Evolutionary conservation across 2,329 filamentous ascomycete genomes (phyloP).

Genomic region (Aureobasidium mangrovei): DNA sequence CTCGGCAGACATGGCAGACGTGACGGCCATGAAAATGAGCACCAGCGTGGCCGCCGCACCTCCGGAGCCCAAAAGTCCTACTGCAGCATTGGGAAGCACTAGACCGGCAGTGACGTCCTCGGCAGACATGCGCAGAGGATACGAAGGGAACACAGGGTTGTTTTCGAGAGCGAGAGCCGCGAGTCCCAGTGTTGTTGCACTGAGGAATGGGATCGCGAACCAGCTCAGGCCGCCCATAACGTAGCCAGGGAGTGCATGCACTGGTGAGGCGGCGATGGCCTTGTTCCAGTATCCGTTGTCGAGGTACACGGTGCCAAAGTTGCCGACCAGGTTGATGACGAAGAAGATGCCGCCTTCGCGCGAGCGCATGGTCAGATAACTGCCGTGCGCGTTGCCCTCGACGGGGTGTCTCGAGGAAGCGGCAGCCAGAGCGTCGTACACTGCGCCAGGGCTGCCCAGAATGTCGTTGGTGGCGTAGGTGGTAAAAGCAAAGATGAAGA

Average conservation of each 20-base stretch:
- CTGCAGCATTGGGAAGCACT: conserved; percentile 75
- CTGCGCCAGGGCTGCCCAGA: conserved; percentile 64
- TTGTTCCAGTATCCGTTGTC: conserved; percentile 72
- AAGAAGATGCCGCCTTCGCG: conserved; percentile 81
- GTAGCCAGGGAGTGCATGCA: conserved; percentile 80
- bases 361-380: conserved; percentile 79
- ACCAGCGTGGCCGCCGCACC: conserved; percentile 71
- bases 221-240: conserved; percentile 77
- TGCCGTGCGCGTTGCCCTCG: conserved; percentile 68
- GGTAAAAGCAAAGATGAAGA: conserved; percentile 76
- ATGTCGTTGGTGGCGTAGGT: conserved; percentile 65
- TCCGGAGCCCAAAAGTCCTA: conserved; percentile 71
- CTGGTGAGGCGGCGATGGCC: conserved; percentile 77
- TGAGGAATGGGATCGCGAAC: conserved; percentile 90
- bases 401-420: conserved; percentile 65
- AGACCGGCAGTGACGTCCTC: conserved; percentile 74
- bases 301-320: conserved; percentile 55
- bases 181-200: conserved; percentile 80
- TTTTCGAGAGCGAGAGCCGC: conserved; percentile 71
- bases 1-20: conserved; percentile 72
- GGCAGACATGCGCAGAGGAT: conserved; percentile 59
- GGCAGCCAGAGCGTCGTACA: conserved; percentile 68
- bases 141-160: conserved; percentile 63
- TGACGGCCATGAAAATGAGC: conserved; percentile 85
- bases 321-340: conserved; percentile 70